A percentile compares a stretch with the other conserved stretches of the same genome.
phyloP scores from a whole-genome alignment of 75 land plant genomes.

The Pseudotsuga menziesii region DNA sequence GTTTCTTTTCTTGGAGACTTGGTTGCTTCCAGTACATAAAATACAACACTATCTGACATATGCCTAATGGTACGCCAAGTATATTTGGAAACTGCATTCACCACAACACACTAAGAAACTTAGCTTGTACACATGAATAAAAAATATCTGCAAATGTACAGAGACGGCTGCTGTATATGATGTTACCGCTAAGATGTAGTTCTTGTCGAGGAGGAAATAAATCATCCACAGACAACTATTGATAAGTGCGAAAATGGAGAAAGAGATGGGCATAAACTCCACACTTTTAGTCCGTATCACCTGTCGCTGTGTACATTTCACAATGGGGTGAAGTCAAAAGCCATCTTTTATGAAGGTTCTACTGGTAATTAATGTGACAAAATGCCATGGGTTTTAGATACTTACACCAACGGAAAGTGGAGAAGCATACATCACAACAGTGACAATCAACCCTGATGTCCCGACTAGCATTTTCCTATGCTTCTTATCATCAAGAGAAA shows the following conservation, averaged over 20 bases:
- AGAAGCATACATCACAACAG: too few relatives aligned
- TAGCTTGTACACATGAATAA: neutral
- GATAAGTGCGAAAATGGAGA: conserved; percentile 52
- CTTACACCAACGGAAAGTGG: too few relatives aligned
- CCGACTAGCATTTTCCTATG: too few relatives aligned
- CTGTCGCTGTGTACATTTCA: conserved; percentile 30
- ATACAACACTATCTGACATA: conserved; percentile 18
- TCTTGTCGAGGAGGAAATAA: conserved; percentile 37
- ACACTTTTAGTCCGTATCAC: conserved; percentile 14
- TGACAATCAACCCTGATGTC: too few relatives aligned
- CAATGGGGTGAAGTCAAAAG: too few relatives aligned
- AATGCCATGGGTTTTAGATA: too few relatives aligned
- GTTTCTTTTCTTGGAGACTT: too few relatives aligned
- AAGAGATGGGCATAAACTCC: conserved; percentile 32
- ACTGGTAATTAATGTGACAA: too few relatives aligned
- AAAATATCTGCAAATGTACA: neutral
- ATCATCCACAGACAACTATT: conserved; percentile 57
- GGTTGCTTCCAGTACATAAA: too few relatives aligned
- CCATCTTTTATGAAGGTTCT: too few relatives aligned
- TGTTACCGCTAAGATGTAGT: neutral
- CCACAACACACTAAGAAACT: neutral
- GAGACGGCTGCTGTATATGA: neutral
- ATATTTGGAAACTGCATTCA: conserved; percentile 37
- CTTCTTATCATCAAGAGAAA: too few relatives aligned
- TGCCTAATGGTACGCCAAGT: conserved; percentile 35